Conservation (phyloP, 2,329 filamentous ascomycete genomes). For the Periglandula ipomoeae region DNA sequence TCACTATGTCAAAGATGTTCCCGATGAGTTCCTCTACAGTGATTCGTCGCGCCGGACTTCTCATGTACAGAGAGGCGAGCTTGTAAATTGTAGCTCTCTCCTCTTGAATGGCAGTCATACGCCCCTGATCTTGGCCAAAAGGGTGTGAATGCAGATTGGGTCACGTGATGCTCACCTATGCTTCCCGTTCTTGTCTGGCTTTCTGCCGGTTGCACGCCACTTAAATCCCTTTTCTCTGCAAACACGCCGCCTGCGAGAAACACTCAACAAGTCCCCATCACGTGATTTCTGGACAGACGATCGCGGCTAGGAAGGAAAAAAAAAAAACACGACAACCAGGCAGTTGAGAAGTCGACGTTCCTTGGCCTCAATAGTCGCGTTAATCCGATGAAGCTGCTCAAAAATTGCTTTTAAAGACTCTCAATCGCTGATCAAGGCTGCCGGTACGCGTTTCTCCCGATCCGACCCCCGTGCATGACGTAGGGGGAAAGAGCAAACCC, state of each 20-base stretch:
- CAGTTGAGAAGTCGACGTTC: conserved; percentile 14
- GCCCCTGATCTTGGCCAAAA: background rate
- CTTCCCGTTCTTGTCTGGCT: background rate
- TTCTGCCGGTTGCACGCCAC: background rate
- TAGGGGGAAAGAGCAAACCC: conserved; percentile 5
- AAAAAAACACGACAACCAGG: conserved; percentile 12
- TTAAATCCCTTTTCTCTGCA: background rate
- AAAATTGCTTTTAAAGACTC: conserved; percentile 16
- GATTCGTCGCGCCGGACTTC: no score
- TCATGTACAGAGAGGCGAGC: no score
- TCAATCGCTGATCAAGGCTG: conserved; percentile 20
- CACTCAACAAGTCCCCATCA: conserved; percentile 12
- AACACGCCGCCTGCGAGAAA: background rate
- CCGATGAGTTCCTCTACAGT: no score
- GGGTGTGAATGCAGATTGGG: background rate
- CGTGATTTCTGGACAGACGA: conserved; percentile 22
- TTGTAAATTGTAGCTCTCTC: no score
- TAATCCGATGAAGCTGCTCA: conserved; percentile 20
- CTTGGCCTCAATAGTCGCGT: conserved; percentile 14
- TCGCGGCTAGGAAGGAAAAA: conserved; percentile 17
- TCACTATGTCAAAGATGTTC: no score
- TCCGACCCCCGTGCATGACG: conserved; percentile 16
- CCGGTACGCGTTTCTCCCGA: conserved; percentile 20
- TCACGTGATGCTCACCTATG: background rate
- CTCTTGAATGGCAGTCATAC: background rate